A percentile compares a stretch with the other conserved stretches of the same genome.
These are phyloP conservation scores for Gentiana dahurica DNA, from an alignment of 257 asterid genomes.

Conservation along the genomic window DNA sequence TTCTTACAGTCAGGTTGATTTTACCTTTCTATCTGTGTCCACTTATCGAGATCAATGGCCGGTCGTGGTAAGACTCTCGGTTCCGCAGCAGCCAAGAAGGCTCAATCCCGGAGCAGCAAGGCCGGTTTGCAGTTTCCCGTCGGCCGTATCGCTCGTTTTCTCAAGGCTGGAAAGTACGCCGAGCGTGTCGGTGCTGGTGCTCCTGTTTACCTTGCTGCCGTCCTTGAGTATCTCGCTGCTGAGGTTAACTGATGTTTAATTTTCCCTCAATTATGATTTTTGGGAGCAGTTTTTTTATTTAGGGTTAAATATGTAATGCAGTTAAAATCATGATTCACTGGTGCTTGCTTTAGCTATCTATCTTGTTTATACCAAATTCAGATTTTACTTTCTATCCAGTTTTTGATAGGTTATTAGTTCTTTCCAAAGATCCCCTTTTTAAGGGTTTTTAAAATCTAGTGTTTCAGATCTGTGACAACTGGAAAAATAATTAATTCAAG, in stretches of 20 bases:
- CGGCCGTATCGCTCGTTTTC: slow-evolving; percentile 70
- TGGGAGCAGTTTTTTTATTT: neutral
- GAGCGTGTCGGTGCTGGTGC: slow-evolving; percentile 85
- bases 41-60: slow-evolving; percentile 28
- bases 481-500: no score
- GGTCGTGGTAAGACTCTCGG: slow-evolving; percentile 76
- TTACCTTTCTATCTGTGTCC: no score
- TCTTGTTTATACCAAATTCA: neutral
- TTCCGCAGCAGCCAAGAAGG: slow-evolving; percentile 55
- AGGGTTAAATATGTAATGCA: neutral
- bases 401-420: no score
- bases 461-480: slow-evolving; percentile 2
- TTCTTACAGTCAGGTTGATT: neutral
- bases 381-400: no score
- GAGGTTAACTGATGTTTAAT: slow-evolving; percentile 28
- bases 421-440: neutral
- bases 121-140: slow-evolving; percentile 75
- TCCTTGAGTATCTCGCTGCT: slow-evolving; percentile 64
- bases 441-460: neutral
- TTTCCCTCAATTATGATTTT: no score
- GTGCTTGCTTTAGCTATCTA: no score
- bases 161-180: slow-evolving; percentile 73
- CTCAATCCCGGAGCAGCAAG: slow-evolving; percentile 55
- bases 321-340: no score
- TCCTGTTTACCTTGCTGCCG: slow-evolving; percentile 73